Base-by-base conservation (phyloP, 306 rosid species). In the Vicia villosa region DNA sequence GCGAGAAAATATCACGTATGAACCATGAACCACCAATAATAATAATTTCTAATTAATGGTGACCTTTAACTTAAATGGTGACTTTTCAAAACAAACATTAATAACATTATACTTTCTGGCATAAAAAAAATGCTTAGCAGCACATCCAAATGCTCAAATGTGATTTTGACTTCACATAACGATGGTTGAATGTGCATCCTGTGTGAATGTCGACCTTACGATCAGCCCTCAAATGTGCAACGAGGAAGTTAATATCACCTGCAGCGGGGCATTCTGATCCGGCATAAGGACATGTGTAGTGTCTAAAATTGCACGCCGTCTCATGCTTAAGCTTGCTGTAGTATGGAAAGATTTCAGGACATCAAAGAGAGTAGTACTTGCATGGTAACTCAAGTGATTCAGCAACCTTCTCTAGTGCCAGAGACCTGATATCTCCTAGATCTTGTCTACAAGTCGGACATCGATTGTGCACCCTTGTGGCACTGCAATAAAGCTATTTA, bases 401-500 rank as follows among this genome's bases (percentile, higher is more conserved):
- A 1, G 97, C 97, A 78, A 91, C 97, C 83, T 91, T 91, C 81
- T 91, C 97, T 71, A 91, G 80, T 0, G 97, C 97, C 69, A 91
- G 77, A 80, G 95, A 91, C 86, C 97, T 81, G 66, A 91, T 91
- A 78, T 91, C 97, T 56, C 97, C 97, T 49, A 91, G 97, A 84
- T 91, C 97, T 81, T 91, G 95, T 71, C 97, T 81, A 79, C 97
- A 91, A n/a, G 97, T 91, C 26, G 97, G 97, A 79, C 97, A 91
- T 7, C 97, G 88, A 37, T 91, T 91, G 80, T 88, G 95, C 59
- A 91, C 97, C 84, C 97, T 86, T 20, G 92, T 91, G 97, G 82
- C 97, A 91, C 97, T 90, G 89, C 80, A 83, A 68, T 59, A 64
- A 76, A 75, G 68, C 52, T 75, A 9, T n/a, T n/a, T n/a, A n/a